Conservation (phyloP, 768 basidiomycete species). For the Rhizopogon rudus region DNA sequence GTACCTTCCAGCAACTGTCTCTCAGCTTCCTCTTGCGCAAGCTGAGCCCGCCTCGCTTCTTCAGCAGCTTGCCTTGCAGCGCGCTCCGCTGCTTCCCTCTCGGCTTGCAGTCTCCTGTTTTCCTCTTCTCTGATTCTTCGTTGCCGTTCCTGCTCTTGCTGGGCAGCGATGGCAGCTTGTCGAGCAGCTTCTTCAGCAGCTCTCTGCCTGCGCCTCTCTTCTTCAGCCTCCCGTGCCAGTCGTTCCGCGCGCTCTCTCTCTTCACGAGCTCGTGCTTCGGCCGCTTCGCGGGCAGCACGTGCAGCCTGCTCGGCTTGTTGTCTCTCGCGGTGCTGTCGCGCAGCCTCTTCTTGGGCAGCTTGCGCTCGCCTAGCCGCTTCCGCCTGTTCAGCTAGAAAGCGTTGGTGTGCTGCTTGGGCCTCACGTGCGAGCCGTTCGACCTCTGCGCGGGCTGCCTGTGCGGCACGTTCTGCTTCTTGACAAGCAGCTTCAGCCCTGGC, state of each 20-base stretch:
- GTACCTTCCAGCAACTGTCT: slow-evolving; percentile 7
- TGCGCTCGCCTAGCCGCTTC: slow-evolving; percentile 13
- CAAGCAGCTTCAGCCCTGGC: slow-evolving; percentile 7
- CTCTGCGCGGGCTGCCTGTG: slow-evolving; percentile 16
- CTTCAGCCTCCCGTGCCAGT: slow-evolving; percentile 13
- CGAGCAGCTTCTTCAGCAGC: slow-evolving; percentile 20
- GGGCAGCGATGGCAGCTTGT: slow-evolving; percentile 16
- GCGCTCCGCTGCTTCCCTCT: slow-evolving; percentile 17
- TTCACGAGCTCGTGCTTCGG: slow-evolving; percentile 20
- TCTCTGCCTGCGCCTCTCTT: slow-evolving; percentile 13
- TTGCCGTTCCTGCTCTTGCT: slow-evolving; percentile 19
- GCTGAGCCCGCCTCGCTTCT: slow-evolving; percentile 15
- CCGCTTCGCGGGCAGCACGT: slow-evolving; percentile 15
- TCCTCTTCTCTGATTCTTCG: slow-evolving; percentile 12
- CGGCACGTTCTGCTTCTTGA: slow-evolving; percentile 20
- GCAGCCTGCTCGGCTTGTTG: slow-evolving; percentile 21
- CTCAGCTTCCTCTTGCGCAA: slow-evolving; percentile 14
- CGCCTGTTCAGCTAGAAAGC: neutral
- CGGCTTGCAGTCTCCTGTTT: slow-evolving; percentile 4
- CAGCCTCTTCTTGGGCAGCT: slow-evolving; percentile 17
- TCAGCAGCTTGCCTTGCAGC: slow-evolving; percentile 19
- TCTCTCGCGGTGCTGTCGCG: slow-evolving; percentile 15
- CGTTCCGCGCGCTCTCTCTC: slow-evolving; percentile 17
- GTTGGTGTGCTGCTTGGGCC: neutral
- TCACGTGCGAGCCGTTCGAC: slow-evolving; percentile 12